A percentile compares a stretch with the other conserved stretches of the same genome.
Conservation (phyloP, 2,329 filamentous ascomycete species). For the Esteya vermicola region DNA sequence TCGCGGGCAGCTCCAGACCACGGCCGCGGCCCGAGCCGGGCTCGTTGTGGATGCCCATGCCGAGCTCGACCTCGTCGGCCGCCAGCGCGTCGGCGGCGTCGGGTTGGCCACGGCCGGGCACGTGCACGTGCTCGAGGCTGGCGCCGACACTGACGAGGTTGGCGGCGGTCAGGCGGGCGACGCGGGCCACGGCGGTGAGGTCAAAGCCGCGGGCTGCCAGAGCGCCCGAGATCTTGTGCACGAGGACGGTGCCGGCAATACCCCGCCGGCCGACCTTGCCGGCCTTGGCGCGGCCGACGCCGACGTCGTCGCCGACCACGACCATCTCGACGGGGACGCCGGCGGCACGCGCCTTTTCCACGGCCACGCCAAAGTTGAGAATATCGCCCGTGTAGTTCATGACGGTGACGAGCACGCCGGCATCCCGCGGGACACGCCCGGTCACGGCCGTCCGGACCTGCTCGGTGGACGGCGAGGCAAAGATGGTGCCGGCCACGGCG, state of each 20-base stretch:
- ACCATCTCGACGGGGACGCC: slow-evolving; percentile 76
- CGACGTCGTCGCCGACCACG: slow-evolving; percentile 82
- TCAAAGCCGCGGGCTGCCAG: slow-evolving; percentile 56
- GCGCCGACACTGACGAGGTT: slow-evolving; percentile 79
- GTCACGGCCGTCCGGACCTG: slow-evolving; percentile 69
- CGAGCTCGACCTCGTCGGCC: slow-evolving; percentile 45
- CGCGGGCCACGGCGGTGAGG: slow-evolving; percentile 56
- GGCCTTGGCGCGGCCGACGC: slow-evolving; percentile 64
- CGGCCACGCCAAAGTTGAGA: slow-evolving; percentile 84
- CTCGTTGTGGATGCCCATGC: slow-evolving; percentile 71
- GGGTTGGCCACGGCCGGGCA: slow-evolving; percentile 54
- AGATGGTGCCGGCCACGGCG: slow-evolving; percentile 74
- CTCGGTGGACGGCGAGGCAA: slow-evolving; percentile 60
- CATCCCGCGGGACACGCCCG: slow-evolving; percentile 43
- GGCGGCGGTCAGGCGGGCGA: slow-evolving; percentile 56
- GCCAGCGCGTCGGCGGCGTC: slow-evolving; percentile 37
- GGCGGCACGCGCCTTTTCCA: slow-evolving; percentile 76
- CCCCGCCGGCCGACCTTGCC: slow-evolving; percentile 89
- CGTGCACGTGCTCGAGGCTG: slow-evolving; percentile 81
- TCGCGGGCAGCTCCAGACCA: slow-evolving; percentile 34
- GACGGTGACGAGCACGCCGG: slow-evolving; percentile 72
- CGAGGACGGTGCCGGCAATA: slow-evolving; percentile 80
- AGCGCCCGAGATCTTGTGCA: slow-evolving; percentile 82
- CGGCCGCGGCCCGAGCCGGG: slow-evolving; percentile 38
- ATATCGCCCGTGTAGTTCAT: slow-evolving; percentile 93